phyloP scores from a whole-genome alignment of 2,329 filamentous ascomycete species.

The Botrytis cinerea region DNA sequence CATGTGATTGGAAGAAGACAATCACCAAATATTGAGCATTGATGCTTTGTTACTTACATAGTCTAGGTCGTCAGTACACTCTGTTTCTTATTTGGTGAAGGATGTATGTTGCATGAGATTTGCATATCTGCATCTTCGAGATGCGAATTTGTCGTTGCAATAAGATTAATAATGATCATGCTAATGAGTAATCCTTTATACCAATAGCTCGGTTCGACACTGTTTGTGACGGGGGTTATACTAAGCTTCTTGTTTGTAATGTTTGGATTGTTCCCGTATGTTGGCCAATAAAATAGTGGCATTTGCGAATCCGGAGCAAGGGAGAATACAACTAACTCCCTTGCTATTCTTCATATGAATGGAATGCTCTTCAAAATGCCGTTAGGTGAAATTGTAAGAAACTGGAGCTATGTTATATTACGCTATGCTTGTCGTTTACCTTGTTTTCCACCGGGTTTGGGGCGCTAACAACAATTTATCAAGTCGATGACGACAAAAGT shows the following conservation, averaged over 20 bases:
- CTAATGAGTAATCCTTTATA: not conserved
- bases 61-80: too few species aligned
- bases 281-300: not conserved
- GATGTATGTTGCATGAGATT: not conserved
- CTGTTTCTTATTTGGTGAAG: not conserved
- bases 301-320: not conserved
- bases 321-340: not conserved
- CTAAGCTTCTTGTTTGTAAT: not conserved
- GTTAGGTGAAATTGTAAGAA: not conserved
- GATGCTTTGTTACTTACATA: not conserved
- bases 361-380: not conserved
- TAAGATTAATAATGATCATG: not conserved
- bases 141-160: not conserved
- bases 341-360: not conserved
- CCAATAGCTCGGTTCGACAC: not conserved
- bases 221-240: not conserved
- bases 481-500: not conserved
- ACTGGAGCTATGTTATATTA: not conserved
- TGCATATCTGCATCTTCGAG: not conserved
- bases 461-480: not conserved
- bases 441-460: not conserved
- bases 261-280: not conserved
- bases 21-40: not conserved
- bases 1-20: not conserved
- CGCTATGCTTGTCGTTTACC: not conserved